Percentiles rank a stretch among this genome's conserved stretches.
Evolutionary conservation across 345 rosid genomes (phyloP).

Genomic region (Aquilaria malaccensis): DNA sequence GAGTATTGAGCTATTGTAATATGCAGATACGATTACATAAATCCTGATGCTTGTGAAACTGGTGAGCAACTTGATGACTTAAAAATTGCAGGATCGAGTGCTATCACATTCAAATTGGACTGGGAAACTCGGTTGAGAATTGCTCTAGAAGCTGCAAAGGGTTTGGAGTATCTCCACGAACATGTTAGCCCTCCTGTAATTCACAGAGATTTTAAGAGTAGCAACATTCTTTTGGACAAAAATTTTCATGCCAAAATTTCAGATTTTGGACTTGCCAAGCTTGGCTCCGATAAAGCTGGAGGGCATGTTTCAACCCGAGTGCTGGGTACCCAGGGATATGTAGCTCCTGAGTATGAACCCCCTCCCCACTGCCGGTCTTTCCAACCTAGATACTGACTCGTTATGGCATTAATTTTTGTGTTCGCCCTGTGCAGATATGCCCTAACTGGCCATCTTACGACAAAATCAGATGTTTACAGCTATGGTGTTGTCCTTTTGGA

Average conservation of each 20-base stretch:
- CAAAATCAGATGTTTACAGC: constrained; percentile 95
- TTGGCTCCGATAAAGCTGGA: constrained; percentile 67
- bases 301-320: constrained; percentile 76
- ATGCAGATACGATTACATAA: too few relatives aligned
- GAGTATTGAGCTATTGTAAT: neutral
- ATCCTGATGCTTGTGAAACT: neutral
- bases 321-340: constrained; percentile 74
- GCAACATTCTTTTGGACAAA: constrained; percentile 63
- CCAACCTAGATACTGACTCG: neutral
- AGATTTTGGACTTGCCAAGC: constrained; percentile 73
- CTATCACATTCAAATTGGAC: constrained; percentile 35
- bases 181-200: constrained; percentile 63
- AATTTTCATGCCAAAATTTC: constrained; percentile 66
- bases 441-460: constrained; percentile 82
- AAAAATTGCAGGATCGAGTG: constrained; percentile 44
- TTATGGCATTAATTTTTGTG: neutral
- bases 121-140: constrained; percentile 76
- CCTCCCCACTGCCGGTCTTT: neutral
- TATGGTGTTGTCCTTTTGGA: constrained; percentile 89
- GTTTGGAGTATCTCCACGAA: constrained; percentile 82
- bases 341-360: constrained; percentile 62
- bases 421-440: constrained; percentile 53
- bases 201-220: constrained; percentile 74
- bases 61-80: neutral
- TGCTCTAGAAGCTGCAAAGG: constrained; percentile 81